These are phyloP conservation scores for Xerocomus minutiporus DNA, from an alignment of 1,284 basidiomycete genomes.

Conservation along the genomic window DNA sequence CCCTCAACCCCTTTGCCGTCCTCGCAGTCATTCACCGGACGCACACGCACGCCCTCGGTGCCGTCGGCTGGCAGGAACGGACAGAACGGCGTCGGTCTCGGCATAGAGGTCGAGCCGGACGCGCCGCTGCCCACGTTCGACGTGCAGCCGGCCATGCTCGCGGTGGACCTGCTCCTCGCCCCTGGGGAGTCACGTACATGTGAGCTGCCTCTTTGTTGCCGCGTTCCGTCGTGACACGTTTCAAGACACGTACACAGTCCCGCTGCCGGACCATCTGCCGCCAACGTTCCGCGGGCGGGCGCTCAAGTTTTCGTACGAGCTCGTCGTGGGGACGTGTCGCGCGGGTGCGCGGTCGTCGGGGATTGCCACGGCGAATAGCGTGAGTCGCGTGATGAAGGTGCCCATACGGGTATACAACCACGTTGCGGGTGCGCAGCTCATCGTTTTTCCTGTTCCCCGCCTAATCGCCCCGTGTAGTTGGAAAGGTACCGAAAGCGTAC, in stretches of 20 bases:
- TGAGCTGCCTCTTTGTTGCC: slow-evolving; percentile 38
- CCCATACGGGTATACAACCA: slow-evolving; percentile 86
- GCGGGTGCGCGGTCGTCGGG: slow-evolving; percentile 36
- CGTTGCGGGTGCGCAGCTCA: slow-evolving; percentile 54
- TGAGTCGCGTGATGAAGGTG: slow-evolving; percentile 81
- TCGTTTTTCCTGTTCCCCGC: background rate
- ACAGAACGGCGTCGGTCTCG: slow-evolving; percentile 23
- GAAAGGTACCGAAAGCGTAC: slow-evolving; percentile 50
- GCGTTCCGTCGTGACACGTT: slow-evolving; percentile 1
- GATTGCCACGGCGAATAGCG: slow-evolving; percentile 39
- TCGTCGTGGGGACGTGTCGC: slow-evolving; percentile 83
- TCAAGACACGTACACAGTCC: slow-evolving; percentile 73
- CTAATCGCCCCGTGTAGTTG: slow-evolving; percentile 39
- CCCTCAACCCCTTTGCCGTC: slow-evolving; percentile 24
- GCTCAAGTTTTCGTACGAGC: slow-evolving; percentile 83
- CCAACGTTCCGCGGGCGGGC: slow-evolving; percentile 86
- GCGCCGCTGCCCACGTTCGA: slow-evolving; percentile 75
- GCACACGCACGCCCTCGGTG: slow-evolving; percentile 20
- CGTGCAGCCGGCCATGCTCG: slow-evolving; percentile 78
- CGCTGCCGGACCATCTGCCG: slow-evolving; percentile 76
- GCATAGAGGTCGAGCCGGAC: slow-evolving; percentile 54
- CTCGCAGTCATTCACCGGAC: slow-evolving; percentile 25
- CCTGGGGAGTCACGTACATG: slow-evolving; percentile 82
- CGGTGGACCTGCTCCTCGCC: slow-evolving; percentile 70
- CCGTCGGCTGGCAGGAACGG: background rate